Conservation (phyloP, 2,329 filamentous ascomycete species). For the Raffaelea albimanens region DNA sequence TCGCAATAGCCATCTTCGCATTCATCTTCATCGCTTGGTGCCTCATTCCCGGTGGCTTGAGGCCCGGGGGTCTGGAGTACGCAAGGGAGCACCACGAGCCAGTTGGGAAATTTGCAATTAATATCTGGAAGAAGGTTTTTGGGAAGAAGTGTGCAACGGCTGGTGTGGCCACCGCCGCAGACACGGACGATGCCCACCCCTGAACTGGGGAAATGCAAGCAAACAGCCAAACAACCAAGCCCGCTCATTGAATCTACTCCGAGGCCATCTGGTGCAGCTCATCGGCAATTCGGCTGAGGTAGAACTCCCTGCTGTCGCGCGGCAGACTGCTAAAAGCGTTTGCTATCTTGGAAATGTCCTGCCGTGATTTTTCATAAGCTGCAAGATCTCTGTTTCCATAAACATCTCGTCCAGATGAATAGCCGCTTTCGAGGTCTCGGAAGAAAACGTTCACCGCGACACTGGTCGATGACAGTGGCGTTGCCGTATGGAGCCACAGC, state of each 20-base stretch:
- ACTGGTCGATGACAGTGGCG: conserved; percentile 48
- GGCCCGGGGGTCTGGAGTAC: conserved; percentile 28
- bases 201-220: neutral
- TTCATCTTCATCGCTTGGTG: conserved; percentile 36
- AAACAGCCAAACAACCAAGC: neutral
- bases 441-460: conserved; percentile 90
- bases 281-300: conserved; percentile 59
- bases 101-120: conserved; percentile 23
- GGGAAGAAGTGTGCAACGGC: neutral
- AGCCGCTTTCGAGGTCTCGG: conserved; percentile 56
- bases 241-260: conserved; percentile 4
- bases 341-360: conserved; percentile 58
- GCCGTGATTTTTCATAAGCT: conserved; percentile 72
- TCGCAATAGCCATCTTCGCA: conserved; percentile 38
- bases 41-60: conserved; percentile 22
- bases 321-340: conserved; percentile 57
- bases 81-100: conserved; percentile 26
- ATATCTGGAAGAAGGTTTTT: conserved; percentile 10
- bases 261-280: conserved; percentile 40
- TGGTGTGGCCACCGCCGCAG: neutral
- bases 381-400: conserved; percentile 83
- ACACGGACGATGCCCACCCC: neutral
- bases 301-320: conserved; percentile 60
- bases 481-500: conserved; percentile 73
- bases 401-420: conserved; percentile 68